Base-by-base conservation (phyloP, 441 rosid species). In the Adansonia grandidieri region DNA sequence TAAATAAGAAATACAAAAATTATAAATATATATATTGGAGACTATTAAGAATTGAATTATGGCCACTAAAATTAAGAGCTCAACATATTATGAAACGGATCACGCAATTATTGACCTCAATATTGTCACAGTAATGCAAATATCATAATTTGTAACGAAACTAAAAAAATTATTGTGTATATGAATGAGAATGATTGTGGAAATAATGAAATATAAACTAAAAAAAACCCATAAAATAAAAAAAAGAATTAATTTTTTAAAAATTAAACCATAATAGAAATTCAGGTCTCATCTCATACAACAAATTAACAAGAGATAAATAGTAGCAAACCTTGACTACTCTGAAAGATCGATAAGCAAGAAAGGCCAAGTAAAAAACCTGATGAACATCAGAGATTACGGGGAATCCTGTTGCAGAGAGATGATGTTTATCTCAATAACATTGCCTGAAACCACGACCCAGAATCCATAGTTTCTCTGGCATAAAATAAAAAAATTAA, bases 361-460 rank as follows among this genome's bases (percentile, higher is more conserved):
- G 47, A 4, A 64, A 37, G 10, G 2, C 19, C 19, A 19, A 58
- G 63, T 24, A 24, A 58, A 58, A 37, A 58, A 11, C 63, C 63
- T 19, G 63, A 58, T 19, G 5, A 58, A 9, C 48, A 40, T 9
- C 6, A 70, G 74, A 70, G 72, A 50, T 50, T 48, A 13, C 22
- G 20, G 0, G 5, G 20, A 70, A 48, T 13, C 74, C 13, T 70
- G 74, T 0, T 58, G 42, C 74, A 70, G 44, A 4, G 74, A 48
- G 74, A 70, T 70, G 60, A 50, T 70, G 60, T 4, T 1, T 22
- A 70, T 70, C 19, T 70, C 58, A 70, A 50, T 24, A 65, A 17
- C 32, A 45, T 10, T 20, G 32, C 54, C 32, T 17, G 32, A 11
- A 44, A 8, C 13, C 14, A 13, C 3, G 9, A 5, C 24, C 2